Evolutionary conservation across 257 asterid genomes (phyloP), one percentile per base, ranked within the genome.

Genomic region (Nemophila menziesii): DNA sequence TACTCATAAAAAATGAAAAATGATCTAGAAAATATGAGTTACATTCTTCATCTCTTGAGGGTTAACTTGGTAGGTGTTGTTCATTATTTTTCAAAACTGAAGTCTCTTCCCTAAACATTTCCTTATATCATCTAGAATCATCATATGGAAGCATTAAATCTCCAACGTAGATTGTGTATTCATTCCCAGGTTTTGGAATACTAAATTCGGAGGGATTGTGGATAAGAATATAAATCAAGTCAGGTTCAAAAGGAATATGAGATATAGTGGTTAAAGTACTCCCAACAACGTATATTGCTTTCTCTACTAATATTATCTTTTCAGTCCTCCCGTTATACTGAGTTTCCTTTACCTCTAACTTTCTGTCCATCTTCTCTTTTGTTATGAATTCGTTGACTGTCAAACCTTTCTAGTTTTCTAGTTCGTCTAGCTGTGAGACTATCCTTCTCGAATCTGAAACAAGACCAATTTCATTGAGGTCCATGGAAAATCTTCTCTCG

Each of bases 161-260:
- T 52, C 52, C 64, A 2, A 61, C 65, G 26, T 61, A 40, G 26
- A 74, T 55, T 0, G 78, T 78, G 63, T 36, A 80, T 54, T 45
- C 53, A 34, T 74, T 73, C 46, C 66, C 61, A 34, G 75, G 69
- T 20, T 61, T 69, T 5, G 72, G 79, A 17, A 57, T 3, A 61
- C 69, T 67, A 49, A 83, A 71, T 17, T 87, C 94, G 34, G 76
- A 79, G 7, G 97, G 97, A 56, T 79, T 86, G 22, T 55, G 53
- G 51, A 82, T 82, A 16, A 61, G 62, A 18, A 24, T 19, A 16
- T 68, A 34, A 5, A n/a, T 24, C 13, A 27, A n/a, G n/a, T 39
- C 51, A 6, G 47, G 46, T 11, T 24, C 27, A 2, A 44, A 19
- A 22, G 29, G 27, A 48, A 16, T 12, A 41, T 9, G 33, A 11